Percentiles rank a stretch among this genome's conserved stretches.
These are phyloP conservation scores for Teratosphaeria pseudoeucalypti DNA, from an alignment of 2,329 filamentous ascomycete species.

Conservation along the genomic window DNA sequence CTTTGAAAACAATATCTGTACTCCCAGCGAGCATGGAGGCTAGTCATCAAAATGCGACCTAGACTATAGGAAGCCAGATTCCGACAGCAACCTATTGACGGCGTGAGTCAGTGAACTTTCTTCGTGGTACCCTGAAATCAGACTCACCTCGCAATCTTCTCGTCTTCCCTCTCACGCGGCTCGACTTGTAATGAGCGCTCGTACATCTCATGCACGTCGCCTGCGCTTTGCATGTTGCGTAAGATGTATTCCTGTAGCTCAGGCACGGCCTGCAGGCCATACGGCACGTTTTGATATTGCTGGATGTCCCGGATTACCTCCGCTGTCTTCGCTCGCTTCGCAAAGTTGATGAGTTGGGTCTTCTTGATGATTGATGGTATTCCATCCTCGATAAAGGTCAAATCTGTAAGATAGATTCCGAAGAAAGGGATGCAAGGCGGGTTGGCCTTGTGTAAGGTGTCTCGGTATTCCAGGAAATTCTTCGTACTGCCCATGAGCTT, in stretches of 20 bases:
- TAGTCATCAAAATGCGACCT: conserved; percentile 1
- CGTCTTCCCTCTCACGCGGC: conserved; percentile 90
- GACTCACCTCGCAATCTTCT: conserved; percentile 94
- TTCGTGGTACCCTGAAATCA: not conserved
- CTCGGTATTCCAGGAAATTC: conserved; percentile 95
- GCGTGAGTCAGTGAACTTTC: not conserved
- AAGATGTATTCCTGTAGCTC: conserved; percentile 96
- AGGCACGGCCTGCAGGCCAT: conserved; percentile 75
- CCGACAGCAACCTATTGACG: conserved; percentile 38
- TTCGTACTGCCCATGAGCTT: conserved; percentile 93
- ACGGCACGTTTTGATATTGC: conserved; percentile 97
- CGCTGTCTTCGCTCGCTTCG: conserved; percentile 93
- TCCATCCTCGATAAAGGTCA: conserved; percentile 97
- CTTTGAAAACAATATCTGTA: not conserved
- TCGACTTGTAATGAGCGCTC: conserved; percentile 90
- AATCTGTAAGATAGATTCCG: conserved; percentile 94
- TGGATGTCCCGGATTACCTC: conserved; percentile 98
- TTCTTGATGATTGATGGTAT: conserved; percentile 95
- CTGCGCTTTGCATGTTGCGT: conserved; percentile 88
- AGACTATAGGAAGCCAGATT: conserved; percentile 43
- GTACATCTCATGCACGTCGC: conserved; percentile 99
- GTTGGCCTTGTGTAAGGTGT: conserved; percentile 82
- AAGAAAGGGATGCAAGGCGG: conserved; percentile 98
- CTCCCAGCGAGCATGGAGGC: not conserved
- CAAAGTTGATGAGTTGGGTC: conserved; percentile 95